phyloP scores from a whole-genome alignment of 2,329 filamentous ascomycete genomes.

The Verticillium albo-atrum region DNA sequence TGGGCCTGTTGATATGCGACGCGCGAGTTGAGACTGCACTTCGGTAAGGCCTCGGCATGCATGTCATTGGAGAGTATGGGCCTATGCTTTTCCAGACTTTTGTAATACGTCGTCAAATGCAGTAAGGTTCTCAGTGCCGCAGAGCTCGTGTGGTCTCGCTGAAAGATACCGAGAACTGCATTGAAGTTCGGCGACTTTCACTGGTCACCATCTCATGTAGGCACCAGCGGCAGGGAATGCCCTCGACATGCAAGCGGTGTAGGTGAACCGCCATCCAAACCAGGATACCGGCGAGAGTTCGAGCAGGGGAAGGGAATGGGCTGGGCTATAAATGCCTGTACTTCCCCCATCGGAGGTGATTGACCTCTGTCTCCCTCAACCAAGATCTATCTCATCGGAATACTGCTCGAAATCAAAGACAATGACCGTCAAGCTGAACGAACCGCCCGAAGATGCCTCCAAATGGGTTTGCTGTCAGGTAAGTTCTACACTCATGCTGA shows the following conservation, averaged over 20 bases:
- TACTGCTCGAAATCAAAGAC: background rate
- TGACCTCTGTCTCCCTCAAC: background rate
- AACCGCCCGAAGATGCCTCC: background rate
- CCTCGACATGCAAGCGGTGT: background rate
- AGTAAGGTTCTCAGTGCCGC: background rate
- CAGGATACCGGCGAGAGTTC: background rate
- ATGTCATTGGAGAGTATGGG: background rate
- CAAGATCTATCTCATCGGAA: background rate
- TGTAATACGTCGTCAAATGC: background rate
- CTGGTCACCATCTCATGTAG: background rate
- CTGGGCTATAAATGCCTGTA: background rate
- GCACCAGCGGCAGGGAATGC: background rate
- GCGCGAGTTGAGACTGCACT: background rate
- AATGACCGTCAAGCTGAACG: background rate
- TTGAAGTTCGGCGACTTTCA: background rate
- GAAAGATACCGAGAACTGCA: background rate
- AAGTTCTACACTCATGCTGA: background rate
- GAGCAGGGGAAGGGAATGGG: slow-evolving; percentile 6
- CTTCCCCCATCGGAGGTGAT: background rate
- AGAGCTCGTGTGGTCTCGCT: background rate
- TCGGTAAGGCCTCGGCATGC: background rate
- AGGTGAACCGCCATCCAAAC: background rate
- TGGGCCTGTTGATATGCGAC: background rate
- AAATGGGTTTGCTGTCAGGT: background rate
- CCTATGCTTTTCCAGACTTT: background rate